These are phyloP conservation scores for Lindgomyces ingoldianus DNA, from an alignment of 495 filamentous ascomycete genomes.

Conservation along the genomic window DNA sequence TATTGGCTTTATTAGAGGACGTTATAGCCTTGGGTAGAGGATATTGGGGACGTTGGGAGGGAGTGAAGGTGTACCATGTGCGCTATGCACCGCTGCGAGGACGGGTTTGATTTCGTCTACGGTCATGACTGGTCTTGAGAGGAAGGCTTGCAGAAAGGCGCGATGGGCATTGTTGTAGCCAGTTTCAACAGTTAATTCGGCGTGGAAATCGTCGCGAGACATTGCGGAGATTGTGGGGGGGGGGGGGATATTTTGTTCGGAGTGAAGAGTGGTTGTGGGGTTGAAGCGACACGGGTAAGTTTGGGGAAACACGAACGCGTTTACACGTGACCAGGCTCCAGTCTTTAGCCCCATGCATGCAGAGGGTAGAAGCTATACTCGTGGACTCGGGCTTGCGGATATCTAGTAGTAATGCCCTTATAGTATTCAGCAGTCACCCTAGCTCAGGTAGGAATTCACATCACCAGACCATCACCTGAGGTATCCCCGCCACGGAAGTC, in stretches of 20 bases:
- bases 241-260: background rate
- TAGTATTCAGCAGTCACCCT: too few relatives aligned
- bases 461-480: background rate
- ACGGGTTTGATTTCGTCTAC: conserved; percentile 70
- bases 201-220: background rate
- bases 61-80: conserved; percentile 47
- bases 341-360: too few relatives aligned
- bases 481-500: background rate
- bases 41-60: background rate
- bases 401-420: too few relatives aligned
- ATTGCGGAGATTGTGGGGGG: background rate
- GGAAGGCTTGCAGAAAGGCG: conserved; percentile 91
- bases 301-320: background rate
- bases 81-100: conserved; percentile 72
- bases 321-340: too few relatives aligned
- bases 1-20: background rate
- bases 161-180: conserved; percentile 68
- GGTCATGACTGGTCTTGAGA: conserved; percentile 74
- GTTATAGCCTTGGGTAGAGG: background rate
- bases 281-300: background rate
- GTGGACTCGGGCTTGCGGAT: background rate
- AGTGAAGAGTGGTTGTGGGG: background rate
- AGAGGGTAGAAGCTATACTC: background rate
- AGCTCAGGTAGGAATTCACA: too few relatives aligned
- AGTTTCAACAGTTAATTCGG: conserved; percentile 4